A percentile compares a stretch with the other conserved stretches of the same genome.
phyloP scores from a whole-genome alignment of 768 basidiomycete species.

The Hericium alpestre region DNA sequence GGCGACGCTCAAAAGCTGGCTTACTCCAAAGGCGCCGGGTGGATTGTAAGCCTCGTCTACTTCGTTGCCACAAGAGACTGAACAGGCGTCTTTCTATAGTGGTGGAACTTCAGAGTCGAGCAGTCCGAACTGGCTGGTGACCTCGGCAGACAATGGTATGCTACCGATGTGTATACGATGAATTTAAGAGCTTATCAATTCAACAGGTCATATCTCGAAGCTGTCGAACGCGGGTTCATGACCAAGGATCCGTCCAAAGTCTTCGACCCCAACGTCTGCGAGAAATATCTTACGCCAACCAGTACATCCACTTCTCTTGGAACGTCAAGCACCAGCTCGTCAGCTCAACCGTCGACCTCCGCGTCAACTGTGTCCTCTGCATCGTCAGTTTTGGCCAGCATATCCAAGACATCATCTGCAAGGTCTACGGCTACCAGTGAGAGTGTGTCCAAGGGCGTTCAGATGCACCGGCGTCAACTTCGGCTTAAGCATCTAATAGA shows the following conservation, averaged over 20 bases:
- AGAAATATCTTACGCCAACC: constrained; percentile 26
- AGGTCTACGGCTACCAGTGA: neutral
- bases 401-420: neutral
- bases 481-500: too few relatives aligned
- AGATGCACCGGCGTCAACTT: too few relatives aligned
- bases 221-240: constrained; percentile 45
- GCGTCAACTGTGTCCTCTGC: neutral
- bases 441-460: too few relatives aligned
- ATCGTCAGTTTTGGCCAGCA: neutral
- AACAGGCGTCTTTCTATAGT: constrained; percentile 21
- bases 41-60: constrained; percentile 41
- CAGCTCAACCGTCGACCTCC: neutral
- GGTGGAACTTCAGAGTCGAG: constrained; percentile 72
- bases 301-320: neutral
- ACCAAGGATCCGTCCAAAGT: constrained; percentile 50
- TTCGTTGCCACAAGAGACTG: neutral
- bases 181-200: neutral
- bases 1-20: constrained; percentile 67
- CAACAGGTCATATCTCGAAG: constrained; percentile 59
- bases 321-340: neutral
- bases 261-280: constrained; percentile 55
- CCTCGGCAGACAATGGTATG: constrained; percentile 57
- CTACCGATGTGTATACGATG: neutral
- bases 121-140: constrained; percentile 38
- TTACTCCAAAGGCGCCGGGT: constrained; percentile 51